phyloP scores from a whole-genome alignment of 2,329 filamentous ascomycete genomes.

The Fusarium bulbicola region DNA sequence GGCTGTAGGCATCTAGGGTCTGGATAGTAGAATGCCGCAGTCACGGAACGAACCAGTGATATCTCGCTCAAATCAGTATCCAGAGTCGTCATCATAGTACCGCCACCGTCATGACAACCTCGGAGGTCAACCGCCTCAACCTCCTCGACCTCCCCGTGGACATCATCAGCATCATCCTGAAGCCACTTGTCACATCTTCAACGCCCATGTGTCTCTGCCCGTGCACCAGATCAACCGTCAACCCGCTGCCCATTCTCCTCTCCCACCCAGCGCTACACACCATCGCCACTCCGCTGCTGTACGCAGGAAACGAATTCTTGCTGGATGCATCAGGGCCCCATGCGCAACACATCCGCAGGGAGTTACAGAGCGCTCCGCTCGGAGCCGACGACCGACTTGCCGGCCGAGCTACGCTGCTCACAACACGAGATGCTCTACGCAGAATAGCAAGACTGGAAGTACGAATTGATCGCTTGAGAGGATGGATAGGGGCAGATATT shows the following conservation, averaged over 20 bases:
- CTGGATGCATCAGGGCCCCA: constrained; percentile 44
- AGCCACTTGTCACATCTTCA: constrained; percentile 42
- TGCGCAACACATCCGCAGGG: constrained; percentile 40
- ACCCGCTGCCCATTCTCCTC: constrained; percentile 45
- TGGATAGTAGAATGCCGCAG: constrained; percentile 1
- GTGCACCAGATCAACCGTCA: constrained; percentile 36
- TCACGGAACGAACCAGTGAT: neutral
- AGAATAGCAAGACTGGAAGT: constrained; percentile 43
- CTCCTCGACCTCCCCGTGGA: constrained; percentile 49
- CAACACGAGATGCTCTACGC: constrained; percentile 37
- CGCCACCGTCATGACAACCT: constrained; percentile 18
- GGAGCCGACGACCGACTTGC: constrained; percentile 26
- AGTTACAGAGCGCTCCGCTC: constrained; percentile 26
- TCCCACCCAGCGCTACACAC: constrained; percentile 46
- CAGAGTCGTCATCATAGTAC: neutral
- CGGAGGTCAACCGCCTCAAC: constrained; percentile 31
- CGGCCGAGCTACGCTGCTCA: constrained; percentile 32
- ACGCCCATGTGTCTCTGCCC: constrained; percentile 43
- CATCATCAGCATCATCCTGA: constrained; percentile 45
- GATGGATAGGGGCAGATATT: constrained; percentile 44
- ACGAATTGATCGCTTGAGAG: constrained; percentile 44
- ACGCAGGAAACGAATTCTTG: constrained; percentile 45
- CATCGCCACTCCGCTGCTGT: constrained; percentile 46
- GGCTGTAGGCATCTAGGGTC: neutral
- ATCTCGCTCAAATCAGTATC: neutral